A percentile compares a stretch with the other conserved stretches of the same genome.
These are phyloP conservation scores for Clonostachys rosea DNA, from an alignment of 2,329 filamentous ascomycete species.

Conservation along the genomic window DNA sequence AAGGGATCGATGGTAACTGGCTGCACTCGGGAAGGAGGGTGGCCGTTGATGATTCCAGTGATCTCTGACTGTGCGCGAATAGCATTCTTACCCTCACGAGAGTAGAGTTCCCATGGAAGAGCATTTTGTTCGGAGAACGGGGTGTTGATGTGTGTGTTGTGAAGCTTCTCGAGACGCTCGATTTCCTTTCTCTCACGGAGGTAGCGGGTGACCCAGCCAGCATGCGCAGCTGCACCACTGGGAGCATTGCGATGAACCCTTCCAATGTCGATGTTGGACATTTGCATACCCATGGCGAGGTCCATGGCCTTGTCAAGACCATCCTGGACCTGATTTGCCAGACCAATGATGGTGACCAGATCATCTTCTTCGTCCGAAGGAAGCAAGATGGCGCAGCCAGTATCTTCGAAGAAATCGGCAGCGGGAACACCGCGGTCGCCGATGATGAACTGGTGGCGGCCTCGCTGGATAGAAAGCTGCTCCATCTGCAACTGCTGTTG, in stretches of 20 bases:
- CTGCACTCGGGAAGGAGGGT: conserved; percentile 68
- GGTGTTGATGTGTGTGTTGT: conserved; percentile 84
- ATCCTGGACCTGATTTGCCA: conserved; percentile 64
- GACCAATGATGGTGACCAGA: conserved; percentile 80
- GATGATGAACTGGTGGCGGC: conserved; percentile 91
- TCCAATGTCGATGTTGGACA: conserved; percentile 76
- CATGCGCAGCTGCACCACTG: conserved; percentile 70
- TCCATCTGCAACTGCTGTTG: conserved; percentile 71
- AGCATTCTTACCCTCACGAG: conserved; percentile 77
- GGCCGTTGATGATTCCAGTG: conserved; percentile 65
- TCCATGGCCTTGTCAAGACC: conserved; percentile 84
- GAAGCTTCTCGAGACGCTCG: conserved; percentile 72
- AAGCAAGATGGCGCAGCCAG: conserved; percentile 83
- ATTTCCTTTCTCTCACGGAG: conserved; percentile 78
- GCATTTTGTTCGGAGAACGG: conserved; percentile 65
- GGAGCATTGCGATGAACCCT: conserved; percentile 73
- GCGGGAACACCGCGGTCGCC: conserved; percentile 75
- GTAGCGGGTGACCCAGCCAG: conserved; percentile 83
- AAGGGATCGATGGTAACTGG: conserved; percentile 70
- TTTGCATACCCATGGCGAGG: conserved; percentile 81
- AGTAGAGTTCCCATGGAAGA: conserved; percentile 84
- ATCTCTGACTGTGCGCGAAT: conserved; percentile 73
- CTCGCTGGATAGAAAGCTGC: conserved; percentile 77
- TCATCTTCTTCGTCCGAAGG: conserved; percentile 77
- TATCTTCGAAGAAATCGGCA: conserved; percentile 84